These are phyloP conservation scores for Cucurbitaria berberidis DNA, from an alignment of 2,329 filamentous ascomycete species.

Conservation along the genomic window DNA sequence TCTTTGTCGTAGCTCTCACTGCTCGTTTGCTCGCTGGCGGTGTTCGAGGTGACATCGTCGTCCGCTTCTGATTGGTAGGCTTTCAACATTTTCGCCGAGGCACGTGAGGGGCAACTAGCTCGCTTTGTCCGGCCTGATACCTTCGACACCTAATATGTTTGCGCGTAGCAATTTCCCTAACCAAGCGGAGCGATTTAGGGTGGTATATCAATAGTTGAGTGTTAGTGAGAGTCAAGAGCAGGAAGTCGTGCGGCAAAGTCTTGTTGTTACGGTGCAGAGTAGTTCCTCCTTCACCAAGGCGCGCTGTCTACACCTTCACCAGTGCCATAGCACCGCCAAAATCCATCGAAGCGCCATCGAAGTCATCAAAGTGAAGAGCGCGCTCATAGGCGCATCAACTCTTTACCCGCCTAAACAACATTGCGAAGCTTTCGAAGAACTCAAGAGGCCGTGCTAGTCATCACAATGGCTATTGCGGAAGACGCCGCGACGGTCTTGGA, in stretches of 20 bases:
- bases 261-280: background rate
- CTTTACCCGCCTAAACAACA: too few species aligned
- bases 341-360: constrained; percentile 30
- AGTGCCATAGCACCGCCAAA: constrained; percentile 11
- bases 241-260: background rate
- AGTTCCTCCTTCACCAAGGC: constrained; percentile 8
- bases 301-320: constrained; percentile 11
- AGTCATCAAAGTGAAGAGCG: too few species aligned
- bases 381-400: too few species aligned
- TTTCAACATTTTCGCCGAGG: constrained; percentile 16
- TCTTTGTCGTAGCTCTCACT: constrained; percentile 8
- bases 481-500: constrained; percentile 75
- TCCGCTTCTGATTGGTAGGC: constrained; percentile 30
- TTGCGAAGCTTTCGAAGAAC: too few species aligned
- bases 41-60: constrained; percentile 18
- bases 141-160: background rate
- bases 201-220: background rate
- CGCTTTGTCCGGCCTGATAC: constrained; percentile 20
- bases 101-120: constrained; percentile 31
- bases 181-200: background rate
- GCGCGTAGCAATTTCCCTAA: background rate
- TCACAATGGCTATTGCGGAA: constrained; percentile 53
- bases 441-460: too few species aligned
- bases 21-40: constrained; percentile 9
- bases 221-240: background rate